Conservation (phyloP, 2,329 filamentous ascomycete species). For the Penicillium capsulatum region DNA sequence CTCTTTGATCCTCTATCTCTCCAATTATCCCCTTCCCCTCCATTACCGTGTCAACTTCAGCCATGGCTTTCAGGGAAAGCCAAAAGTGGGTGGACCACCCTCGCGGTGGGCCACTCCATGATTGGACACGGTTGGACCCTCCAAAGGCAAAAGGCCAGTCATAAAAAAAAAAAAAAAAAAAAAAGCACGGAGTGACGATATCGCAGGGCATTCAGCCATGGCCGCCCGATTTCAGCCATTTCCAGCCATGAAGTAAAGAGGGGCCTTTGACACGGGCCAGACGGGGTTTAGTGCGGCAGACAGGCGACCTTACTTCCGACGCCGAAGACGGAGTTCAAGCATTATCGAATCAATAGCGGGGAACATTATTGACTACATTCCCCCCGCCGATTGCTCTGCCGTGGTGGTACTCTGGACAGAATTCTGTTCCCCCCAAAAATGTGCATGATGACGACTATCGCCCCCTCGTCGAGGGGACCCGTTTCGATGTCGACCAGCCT, state of each 20-base stretch:
- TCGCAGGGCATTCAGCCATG: no score
- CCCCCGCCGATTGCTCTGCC: not conserved
- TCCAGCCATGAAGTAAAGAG: not conserved
- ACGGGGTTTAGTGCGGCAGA: constrained; percentile 19
- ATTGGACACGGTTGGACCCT: constrained; percentile 9
- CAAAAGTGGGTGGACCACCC: constrained; percentile 17
- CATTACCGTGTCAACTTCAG: no score
- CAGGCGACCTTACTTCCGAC: constrained; percentile 19
- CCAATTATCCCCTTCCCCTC: no score
- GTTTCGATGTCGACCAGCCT: not conserved
- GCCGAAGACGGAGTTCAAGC: no score
- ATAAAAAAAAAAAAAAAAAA: constrained; percentile 4
- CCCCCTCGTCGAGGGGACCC: not conserved
- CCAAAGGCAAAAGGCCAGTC: constrained; percentile 5
- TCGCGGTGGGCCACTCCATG: constrained; percentile 9
- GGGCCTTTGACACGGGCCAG: constrained; percentile 19
- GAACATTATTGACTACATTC: constrained; percentile 19
- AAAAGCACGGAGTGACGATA: constrained; percentile 10
- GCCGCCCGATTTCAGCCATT: no score
- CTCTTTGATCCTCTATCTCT: no score
- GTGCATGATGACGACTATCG: constrained; percentile 15
- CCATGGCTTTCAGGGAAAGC: constrained; percentile 13
- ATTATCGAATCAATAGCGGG: constrained; percentile 17
- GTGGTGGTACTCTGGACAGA: constrained; percentile 3
- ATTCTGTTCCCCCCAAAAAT: constrained; percentile 10